Evolutionary conservation across 2,329 filamentous ascomycete genomes (phyloP).

Genomic region (Arthrobotrys megalospora): DNA sequence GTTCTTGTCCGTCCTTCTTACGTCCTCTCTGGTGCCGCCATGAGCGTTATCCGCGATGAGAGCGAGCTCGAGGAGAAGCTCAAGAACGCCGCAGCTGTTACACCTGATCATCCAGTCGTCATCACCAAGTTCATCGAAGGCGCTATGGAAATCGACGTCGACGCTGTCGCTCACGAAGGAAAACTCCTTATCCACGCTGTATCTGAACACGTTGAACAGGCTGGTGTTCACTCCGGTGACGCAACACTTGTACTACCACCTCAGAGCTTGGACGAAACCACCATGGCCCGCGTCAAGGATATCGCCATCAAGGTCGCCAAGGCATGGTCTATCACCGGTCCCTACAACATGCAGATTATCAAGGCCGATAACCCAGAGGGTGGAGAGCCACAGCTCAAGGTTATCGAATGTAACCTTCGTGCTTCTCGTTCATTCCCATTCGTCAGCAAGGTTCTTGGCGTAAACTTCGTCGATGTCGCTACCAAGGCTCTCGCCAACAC

Average conservation of each 20-base stretch:
- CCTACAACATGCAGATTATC: constrained; percentile 99
- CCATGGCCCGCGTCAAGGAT: constrained; percentile 90
- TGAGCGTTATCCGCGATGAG: constrained; percentile 93
- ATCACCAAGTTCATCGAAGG: constrained; percentile 99
- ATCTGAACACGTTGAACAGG: constrained; percentile 95
- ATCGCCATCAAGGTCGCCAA: constrained; percentile 97
- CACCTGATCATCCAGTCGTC: constrained; percentile 96
- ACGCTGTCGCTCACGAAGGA: constrained; percentile 88
- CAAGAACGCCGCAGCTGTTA: constrained; percentile 88
- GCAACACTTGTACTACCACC: constrained; percentile 95
- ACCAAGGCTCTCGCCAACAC: constrained; percentile 91
- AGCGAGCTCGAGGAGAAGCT: constrained; percentile 96
- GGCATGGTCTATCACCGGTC: constrained; percentile 96
- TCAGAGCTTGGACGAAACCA: constrained; percentile 80
- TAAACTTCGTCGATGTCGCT: constrained; percentile 96
- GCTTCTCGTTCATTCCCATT: constrained; percentile 98
- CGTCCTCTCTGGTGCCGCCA: constrained; percentile 95
- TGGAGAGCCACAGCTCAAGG: constrained; percentile 84
- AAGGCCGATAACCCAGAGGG: constrained; percentile 85
- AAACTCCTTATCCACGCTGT: constrained; percentile 92
- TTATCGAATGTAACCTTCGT: constrained; percentile 98
- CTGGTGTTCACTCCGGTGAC: constrained; percentile 97
- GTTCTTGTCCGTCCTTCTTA: constrained; percentile 96
- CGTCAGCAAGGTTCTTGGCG: constrained; percentile 94
- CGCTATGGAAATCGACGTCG: constrained; percentile 95